Conservation (phyloP, 768 basidiomycete species). For the Phanerodontia chrysosporium region DNA sequence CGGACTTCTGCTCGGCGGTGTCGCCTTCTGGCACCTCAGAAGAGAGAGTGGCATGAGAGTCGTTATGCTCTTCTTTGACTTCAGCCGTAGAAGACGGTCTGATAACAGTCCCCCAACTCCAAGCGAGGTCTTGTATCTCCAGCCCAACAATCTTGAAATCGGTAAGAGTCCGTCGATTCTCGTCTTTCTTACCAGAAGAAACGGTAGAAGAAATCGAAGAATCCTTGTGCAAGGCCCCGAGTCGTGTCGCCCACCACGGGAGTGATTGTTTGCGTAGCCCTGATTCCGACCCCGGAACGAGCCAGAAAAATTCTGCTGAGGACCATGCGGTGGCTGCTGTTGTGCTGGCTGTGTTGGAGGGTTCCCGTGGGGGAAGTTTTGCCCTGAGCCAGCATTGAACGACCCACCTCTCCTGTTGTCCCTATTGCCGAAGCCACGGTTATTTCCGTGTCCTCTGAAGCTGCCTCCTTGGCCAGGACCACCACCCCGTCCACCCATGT, state of each 20-base stretch:
- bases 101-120: constrained; percentile 80
- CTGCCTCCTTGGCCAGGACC: constrained; percentile 40
- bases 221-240: constrained; percentile 42
- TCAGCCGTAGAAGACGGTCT: constrained; percentile 5
- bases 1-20: constrained; percentile 12
- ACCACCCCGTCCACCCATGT: constrained; percentile 41
- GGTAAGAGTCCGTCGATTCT: constrained; percentile 87
- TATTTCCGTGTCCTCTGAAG: constrained; percentile 62
- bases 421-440: constrained; percentile 61
- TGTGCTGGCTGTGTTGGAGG: constrained; percentile 30
- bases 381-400: constrained; percentile 46
- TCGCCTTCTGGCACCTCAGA: constrained; percentile 25
- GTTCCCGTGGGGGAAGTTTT: constrained; percentile 29
- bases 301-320: constrained; percentile 20
- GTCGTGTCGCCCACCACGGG: constrained; percentile 39
- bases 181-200: constrained; percentile 71
- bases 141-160: constrained; percentile 97
- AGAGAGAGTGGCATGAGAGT: neutral
- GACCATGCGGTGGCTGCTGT: constrained; percentile 32
- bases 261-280: constrained; percentile 35
- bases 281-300: constrained; percentile 60
- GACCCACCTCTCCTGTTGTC: constrained; percentile 66
- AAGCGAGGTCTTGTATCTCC: constrained; percentile 74
- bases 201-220: constrained; percentile 21
- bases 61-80: constrained; percentile 8